A percentile compares a stretch with the other conserved stretches of the same genome.
Evolutionary conservation across 345 rosid genomes (phyloP).

Genomic region (Cardiospermum halicacabum): DNA sequence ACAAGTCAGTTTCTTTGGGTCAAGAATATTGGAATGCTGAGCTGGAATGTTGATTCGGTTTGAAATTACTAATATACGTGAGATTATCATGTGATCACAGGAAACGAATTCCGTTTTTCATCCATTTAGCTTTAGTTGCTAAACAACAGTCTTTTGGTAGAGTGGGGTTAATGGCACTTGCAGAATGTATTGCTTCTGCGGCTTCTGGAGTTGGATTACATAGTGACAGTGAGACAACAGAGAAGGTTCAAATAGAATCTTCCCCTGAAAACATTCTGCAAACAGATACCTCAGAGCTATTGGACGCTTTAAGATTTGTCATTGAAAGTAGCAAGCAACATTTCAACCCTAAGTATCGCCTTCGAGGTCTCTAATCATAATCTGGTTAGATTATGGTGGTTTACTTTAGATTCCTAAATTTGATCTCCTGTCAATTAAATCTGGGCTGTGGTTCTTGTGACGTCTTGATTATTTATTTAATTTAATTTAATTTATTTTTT

Average conservation of each 20-base stretch:
- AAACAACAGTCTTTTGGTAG: constrained; percentile 75
- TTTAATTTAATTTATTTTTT: too few species aligned
- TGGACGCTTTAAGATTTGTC: constrained; percentile 71
- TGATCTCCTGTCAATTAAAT: background rate
- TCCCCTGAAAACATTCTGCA: constrained; percentile 21
- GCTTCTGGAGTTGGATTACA: constrained; percentile 38
- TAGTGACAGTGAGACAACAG: constrained; percentile 20
- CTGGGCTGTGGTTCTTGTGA: constrained; percentile 2
- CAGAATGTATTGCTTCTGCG: constrained; percentile 69
- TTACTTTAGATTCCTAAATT: constrained; percentile 10
- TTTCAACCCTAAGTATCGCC: constrained; percentile 87
- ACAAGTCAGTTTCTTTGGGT: too few species aligned
- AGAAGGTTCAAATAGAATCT: constrained; percentile 26
- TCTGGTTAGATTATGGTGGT: constrained; percentile 19
- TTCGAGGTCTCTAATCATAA: constrained; percentile 55
- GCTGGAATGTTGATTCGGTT: background rate
- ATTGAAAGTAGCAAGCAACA: constrained; percentile 91
- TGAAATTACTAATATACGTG: constrained; percentile 8
- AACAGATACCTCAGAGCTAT: constrained; percentile 37
- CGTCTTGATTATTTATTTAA: constrained; percentile 12
- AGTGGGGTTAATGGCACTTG: constrained; percentile 86
- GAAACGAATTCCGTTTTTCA: constrained; percentile 50
- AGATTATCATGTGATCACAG: constrained; percentile 35
- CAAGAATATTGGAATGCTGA: background rate
- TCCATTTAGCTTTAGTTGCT: constrained; percentile 58